Base-by-base conservation (phyloP, 1,139 yeast species). In the Saccharomyces hybrid region DNA sequence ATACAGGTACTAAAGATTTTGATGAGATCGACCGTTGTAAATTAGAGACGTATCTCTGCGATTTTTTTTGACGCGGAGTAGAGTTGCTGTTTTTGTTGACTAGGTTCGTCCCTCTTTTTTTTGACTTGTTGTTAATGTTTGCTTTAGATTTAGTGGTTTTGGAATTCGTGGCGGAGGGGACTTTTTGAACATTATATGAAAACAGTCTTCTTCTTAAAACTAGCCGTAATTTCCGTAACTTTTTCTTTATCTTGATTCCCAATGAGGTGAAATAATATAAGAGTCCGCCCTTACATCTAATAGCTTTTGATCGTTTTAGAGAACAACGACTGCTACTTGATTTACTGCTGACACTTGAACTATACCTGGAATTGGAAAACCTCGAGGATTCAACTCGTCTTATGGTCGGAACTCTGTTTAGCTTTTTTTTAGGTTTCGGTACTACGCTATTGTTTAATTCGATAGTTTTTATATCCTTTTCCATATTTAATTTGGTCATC, bases 261-360 rank as follows among this genome's bases (percentile, higher is more conserved):
- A 65, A 41, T 34, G 55, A 46, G 1, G 61, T 53, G 54, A 68
- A 66, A 53, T 65, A 68, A 26, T 61, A 57, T n/a, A 68, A 55
- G 20, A 68, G 54, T 6, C 71, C 71, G 46, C 71, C 71, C 53
- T 61, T 64, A 54, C 71, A 67, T 47, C 67, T 61, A 9, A 68
- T 59, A 1, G 71, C 71, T 38, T 63, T 62, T 1, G 71, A 67
- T 57, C 71, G 61, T 48, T 67, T 68, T 44, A 67, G 52, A 4
- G 53, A 25, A 16, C 48, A 6, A 23, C 20, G 25, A 5, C 26
- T 29, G 20, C 44, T 49, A 3, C 49, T 27, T 6, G 47, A 14
- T 49, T 41, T 46, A 28, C 34, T n/a, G 52, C 34, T 27, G 46
- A 41, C 6, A 49, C 32, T 13, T 38, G 31, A 16, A 13, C 29